Percentiles rank a stretch among this genome's conserved stretches.
Evolutionary conservation across 345 rosid species (phyloP).

Genomic region (Pistacia integerrima): DNA sequence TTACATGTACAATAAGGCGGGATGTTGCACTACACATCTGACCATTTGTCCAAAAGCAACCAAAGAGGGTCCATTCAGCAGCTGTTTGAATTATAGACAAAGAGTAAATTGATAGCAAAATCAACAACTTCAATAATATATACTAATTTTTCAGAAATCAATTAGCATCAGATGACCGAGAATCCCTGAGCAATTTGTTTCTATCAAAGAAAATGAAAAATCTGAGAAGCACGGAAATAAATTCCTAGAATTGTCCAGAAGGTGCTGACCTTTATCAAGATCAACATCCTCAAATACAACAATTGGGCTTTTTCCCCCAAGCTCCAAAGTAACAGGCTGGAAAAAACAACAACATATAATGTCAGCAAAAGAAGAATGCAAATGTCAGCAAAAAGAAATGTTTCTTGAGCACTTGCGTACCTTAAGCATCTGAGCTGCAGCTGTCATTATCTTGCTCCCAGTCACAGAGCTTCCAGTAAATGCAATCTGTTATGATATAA

Average conservation of each 20-base stretch:
- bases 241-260: constrained; percentile 14
- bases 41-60: constrained; percentile 98
- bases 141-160: neutral
- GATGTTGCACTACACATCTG: constrained; percentile 99
- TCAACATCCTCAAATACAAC: constrained; percentile 92
- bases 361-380: neutral
- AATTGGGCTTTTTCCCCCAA: constrained; percentile 96
- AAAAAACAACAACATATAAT: constrained; percentile 25
- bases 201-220: constrained; percentile 7
- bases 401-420: constrained; percentile 36
- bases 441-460: constrained; percentile 79
- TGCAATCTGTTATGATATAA: constrained; percentile 57
- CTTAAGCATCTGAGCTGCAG: constrained; percentile 87
- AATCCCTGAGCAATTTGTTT: constrained; percentile 11
- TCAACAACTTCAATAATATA: neutral
- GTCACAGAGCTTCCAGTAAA: constrained; percentile 96
- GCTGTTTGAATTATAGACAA: constrained; percentile 48
- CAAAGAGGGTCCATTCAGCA: constrained; percentile 85
- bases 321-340: constrained; percentile 94
- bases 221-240: neutral
- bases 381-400: neutral
- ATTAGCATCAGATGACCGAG: constrained; percentile 8
- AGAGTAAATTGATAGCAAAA: neutral
- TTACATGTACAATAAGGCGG: constrained; percentile 86
- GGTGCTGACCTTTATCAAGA: constrained; percentile 71